Conservation (phyloP, 2,329 filamentous ascomycete genomes). For the Diaporthe sp. region DNA sequence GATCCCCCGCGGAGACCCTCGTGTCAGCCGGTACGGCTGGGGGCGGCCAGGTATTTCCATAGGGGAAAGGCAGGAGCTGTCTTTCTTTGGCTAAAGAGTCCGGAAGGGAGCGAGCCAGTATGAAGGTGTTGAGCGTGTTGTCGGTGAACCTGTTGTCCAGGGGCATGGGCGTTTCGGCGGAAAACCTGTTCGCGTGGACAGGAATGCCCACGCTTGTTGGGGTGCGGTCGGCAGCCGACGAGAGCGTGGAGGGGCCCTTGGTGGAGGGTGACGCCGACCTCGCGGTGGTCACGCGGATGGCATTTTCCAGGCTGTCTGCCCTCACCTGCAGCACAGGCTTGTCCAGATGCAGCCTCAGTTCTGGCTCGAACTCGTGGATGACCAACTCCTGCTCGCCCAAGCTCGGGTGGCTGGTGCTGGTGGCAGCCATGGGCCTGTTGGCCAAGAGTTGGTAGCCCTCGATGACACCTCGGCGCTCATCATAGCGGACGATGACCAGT, state of each 20-base stretch:
- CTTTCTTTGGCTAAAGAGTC: slow-evolving; percentile 48
- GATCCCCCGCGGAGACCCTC: slow-evolving; percentile 54
- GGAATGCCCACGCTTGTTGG: background rate
- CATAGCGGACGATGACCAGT: slow-evolving; percentile 80
- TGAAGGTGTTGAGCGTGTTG: slow-evolving; percentile 73
- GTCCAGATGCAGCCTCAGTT: slow-evolving; percentile 77
- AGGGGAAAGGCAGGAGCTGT: slow-evolving; percentile 49
- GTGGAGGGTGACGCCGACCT: background rate
- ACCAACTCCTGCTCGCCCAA: slow-evolving; percentile 70
- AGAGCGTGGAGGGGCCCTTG: background rate
- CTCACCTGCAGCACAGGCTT: slow-evolving; percentile 73
- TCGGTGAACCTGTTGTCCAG: slow-evolving; percentile 55
- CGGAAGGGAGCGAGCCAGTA: slow-evolving; percentile 67
- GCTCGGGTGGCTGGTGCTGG: slow-evolving; percentile 61
- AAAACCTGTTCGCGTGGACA: slow-evolving; percentile 50
- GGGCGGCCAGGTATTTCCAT: slow-evolving; percentile 80
- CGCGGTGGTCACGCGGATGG: slow-evolving; percentile 33
- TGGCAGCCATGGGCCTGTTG: slow-evolving; percentile 51
- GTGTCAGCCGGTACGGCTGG: slow-evolving; percentile 71
- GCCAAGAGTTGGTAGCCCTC: slow-evolving; percentile 83
- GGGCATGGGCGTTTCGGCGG: slow-evolving; percentile 63
- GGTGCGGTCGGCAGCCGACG: background rate
- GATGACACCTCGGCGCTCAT: slow-evolving; percentile 78
- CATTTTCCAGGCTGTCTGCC: slow-evolving; percentile 41
- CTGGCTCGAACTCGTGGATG: slow-evolving; percentile 79